Percentiles rank a stretch among this genome's conserved stretches.
phyloP scores from a whole-genome alignment of 352 stramenopile genomes.

The Globisporangium heterothallicum region DNA sequence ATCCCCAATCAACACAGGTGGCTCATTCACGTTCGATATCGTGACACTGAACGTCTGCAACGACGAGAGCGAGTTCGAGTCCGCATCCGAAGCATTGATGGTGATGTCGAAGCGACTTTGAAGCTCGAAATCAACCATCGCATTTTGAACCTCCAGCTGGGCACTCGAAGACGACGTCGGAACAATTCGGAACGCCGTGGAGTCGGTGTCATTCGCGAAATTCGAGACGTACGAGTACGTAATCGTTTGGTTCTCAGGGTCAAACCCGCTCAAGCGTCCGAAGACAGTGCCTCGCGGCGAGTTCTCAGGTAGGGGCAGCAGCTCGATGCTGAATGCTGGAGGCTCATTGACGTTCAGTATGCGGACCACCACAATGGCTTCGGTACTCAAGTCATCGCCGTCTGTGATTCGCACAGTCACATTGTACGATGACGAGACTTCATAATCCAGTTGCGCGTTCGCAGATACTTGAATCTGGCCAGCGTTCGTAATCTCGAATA shows the following conservation, averaged over 20 bases:
- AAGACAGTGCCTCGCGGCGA: slow-evolving; percentile 33
- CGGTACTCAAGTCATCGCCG: slow-evolving; percentile 10
- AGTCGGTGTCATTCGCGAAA: slow-evolving; percentile 16
- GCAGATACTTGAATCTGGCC: slow-evolving; percentile 4
- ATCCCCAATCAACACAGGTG: slow-evolving; percentile 13
- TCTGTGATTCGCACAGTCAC: slow-evolving; percentile 22
- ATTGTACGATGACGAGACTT: slow-evolving; percentile 10
- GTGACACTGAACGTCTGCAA: slow-evolving; percentile 7
- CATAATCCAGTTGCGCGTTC: slow-evolving; percentile 10
- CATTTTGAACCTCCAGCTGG: slow-evolving; percentile 38
- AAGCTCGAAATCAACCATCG: slow-evolving; percentile 34
- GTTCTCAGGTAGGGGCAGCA: slow-evolving; percentile 32
- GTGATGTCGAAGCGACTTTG: slow-evolving; percentile 26
- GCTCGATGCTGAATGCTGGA: slow-evolving; percentile 11
- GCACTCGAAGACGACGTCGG: slow-evolving; percentile 23
- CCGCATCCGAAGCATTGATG: slow-evolving; percentile 32
- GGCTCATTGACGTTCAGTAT: slow-evolving; percentile 30
- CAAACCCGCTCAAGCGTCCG: slow-evolving; percentile 25
- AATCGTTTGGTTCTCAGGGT: slow-evolving; percentile 51
- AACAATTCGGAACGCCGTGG: slow-evolving; percentile 32
- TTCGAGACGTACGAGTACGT: slow-evolving; percentile 26
- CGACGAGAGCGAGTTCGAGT: slow-evolving; percentile 19
- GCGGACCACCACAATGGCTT: slow-evolving; percentile 13
- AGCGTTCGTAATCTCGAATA: slow-evolving; percentile 8
- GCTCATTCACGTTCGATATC: slow-evolving; percentile 27